phyloP scores from a whole-genome alignment of 106 monocot species.

The Acorus gramineus region DNA sequence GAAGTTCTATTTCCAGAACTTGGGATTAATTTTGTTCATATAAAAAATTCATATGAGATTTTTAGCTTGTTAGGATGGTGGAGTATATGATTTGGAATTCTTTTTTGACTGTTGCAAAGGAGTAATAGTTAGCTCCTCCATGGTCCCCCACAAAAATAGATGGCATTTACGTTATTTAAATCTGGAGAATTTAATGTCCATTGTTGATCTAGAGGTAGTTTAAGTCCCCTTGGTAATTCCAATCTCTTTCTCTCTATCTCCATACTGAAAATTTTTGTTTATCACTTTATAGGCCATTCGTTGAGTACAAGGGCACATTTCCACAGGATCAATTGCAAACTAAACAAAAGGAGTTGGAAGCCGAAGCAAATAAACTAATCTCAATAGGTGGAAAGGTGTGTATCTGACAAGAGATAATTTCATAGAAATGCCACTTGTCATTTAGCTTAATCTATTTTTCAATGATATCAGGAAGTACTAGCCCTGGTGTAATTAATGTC shows the following conservation, averaged over 20 bases:
- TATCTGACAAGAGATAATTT: background rate
- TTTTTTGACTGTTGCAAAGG: background rate
- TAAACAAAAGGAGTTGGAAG: constrained; percentile 62
- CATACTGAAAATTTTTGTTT: background rate
- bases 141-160: too few species aligned
- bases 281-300: constrained; percentile 56
- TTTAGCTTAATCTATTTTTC: background rate
- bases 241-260: too few species aligned
- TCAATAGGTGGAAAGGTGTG: constrained; percentile 48
- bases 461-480: too few species aligned
- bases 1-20: too few species aligned
- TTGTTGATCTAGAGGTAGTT: too few species aligned
- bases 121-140: too few species aligned
- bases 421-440: background rate
- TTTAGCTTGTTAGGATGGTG: too few species aligned
- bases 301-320: constrained; percentile 73
- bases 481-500: background rate
- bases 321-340: constrained; percentile 38
- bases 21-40: too few species aligned
- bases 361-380: constrained; percentile 53
- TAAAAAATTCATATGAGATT: too few species aligned
- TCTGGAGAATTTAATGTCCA: too few species aligned
- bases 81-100: background rate
- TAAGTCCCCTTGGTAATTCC: too few species aligned
- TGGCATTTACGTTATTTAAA: too few species aligned